These are phyloP conservation scores for Candida hungchunana DNA, from an alignment of 805 yeast species.

Conservation along the genomic window DNA sequence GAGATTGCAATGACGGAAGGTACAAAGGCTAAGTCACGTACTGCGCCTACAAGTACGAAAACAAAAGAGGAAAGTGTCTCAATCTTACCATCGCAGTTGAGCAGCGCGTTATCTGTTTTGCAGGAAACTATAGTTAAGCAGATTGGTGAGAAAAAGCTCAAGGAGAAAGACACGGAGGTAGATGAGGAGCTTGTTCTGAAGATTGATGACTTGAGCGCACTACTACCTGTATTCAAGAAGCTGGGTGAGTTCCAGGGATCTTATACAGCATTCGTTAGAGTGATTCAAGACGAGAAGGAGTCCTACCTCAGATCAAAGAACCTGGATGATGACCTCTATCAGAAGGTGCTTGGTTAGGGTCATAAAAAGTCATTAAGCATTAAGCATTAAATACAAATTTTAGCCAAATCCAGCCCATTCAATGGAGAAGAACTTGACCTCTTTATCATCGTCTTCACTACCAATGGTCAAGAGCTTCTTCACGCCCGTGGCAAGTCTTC, in stretches of 20 bases:
- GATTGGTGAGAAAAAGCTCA: constrained; percentile 24
- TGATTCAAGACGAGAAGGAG: constrained; percentile 35
- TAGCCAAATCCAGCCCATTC: constrained; percentile 97
- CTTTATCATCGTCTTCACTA: constrained; percentile 29
- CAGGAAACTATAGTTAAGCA: constrained; percentile 43
- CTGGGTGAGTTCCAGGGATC: constrained; percentile 45
- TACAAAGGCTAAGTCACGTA: constrained; percentile 1
- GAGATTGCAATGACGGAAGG: constrained; percentile 24
- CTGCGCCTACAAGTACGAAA: constrained; percentile 21
- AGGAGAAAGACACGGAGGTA: constrained; percentile 27
- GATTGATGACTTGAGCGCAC: constrained; percentile 42
- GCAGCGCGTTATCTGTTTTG: constrained; percentile 39
- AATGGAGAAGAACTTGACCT: constrained; percentile 55
- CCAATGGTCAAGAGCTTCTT: constrained; percentile 75
- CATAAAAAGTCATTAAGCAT: background rate
- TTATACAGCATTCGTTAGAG: constrained; percentile 46
- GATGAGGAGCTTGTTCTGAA: constrained; percentile 37
- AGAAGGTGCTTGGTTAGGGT: constrained; percentile 12
- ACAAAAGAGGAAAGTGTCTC: constrained; percentile 11
- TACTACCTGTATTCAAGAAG: constrained; percentile 51
- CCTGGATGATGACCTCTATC: constrained; percentile 22
- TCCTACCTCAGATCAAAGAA: constrained; percentile 29
- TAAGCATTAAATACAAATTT: constrained; percentile 1
- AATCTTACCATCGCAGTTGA: constrained; percentile 31
- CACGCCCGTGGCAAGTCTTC: constrained; percentile 88